phyloP scores from a whole-genome alignment of 352 stramenopile species.

The Phytophthora boehmeriae region DNA sequence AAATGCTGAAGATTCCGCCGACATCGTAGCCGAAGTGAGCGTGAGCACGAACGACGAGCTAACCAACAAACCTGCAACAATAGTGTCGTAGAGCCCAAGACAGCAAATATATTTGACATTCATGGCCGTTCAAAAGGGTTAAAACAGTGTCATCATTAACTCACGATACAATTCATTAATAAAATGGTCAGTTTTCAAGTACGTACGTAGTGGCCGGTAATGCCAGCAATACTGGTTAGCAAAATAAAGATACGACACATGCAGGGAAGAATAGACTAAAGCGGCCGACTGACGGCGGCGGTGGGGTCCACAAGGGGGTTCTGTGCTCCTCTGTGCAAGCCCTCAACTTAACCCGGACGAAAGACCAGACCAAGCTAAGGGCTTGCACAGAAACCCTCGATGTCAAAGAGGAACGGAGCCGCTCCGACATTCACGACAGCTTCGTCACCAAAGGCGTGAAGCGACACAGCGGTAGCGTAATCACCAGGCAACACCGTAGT shows the following conservation, averaged over 20 bases:
- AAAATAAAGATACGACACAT: constrained; percentile 30
- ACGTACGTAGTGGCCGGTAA: constrained; percentile 25
- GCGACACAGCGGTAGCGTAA: constrained; percentile 78
- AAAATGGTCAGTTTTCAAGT: constrained; percentile 32
- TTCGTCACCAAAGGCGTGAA: constrained; percentile 77
- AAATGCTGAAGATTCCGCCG: background rate
- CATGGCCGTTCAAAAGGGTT: background rate
- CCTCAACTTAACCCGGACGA: constrained; percentile 32
- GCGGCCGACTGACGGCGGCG: constrained; percentile 37
- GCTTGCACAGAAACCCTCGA: constrained; percentile 91
- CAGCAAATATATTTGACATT: background rate
- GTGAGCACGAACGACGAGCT: too few relatives aligned
- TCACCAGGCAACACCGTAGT: constrained; percentile 54
- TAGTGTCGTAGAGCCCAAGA: background rate
- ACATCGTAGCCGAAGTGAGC: background rate
- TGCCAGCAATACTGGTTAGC: constrained; percentile 18
- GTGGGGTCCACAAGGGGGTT: constrained; percentile 22
- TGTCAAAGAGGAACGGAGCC: constrained; percentile 79
- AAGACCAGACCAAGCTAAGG: constrained; percentile 42
- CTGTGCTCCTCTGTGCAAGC: constrained; percentile 59
- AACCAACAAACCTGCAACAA: background rate
- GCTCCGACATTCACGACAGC: constrained; percentile 75
- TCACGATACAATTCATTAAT: constrained; percentile 21
- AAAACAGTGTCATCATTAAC: constrained; percentile 12
- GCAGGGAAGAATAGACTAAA: constrained; percentile 27